A percentile compares a stretch with the other conserved stretches of the same genome.
Conservation (phyloP, 305 asterid species). For the Coffea humblotiana region DNA sequence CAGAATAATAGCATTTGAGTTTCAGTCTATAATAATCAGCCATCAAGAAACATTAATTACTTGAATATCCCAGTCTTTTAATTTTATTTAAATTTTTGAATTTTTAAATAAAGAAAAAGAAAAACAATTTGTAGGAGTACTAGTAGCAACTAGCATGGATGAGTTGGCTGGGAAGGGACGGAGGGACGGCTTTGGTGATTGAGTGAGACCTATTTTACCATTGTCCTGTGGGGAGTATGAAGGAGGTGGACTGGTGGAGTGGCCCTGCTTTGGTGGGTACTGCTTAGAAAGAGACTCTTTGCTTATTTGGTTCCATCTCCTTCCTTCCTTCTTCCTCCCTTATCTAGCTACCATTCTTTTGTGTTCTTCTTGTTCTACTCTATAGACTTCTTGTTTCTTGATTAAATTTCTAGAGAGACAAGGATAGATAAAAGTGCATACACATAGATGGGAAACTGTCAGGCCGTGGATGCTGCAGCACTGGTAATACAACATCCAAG, state of each 20-base stretch:
- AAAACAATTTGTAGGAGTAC: neutral
- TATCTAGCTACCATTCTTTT: conserved; percentile 29
- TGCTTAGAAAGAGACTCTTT: conserved; percentile 23
- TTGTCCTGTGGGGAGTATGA: neutral
- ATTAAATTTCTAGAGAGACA: neutral
- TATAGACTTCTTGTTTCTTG: too few relatives aligned
- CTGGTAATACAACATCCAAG: conserved; percentile 82
- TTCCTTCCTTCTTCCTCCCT: conserved; percentile 31
- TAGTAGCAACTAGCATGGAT: too few relatives aligned
- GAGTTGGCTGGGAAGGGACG: conserved; percentile 5
- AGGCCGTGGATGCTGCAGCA: conserved; percentile 95
- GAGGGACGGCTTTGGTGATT: conserved; percentile 19
- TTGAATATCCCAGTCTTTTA: too few relatives aligned
- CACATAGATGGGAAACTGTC: conserved; percentile 83
- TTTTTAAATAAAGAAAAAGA: neutral
- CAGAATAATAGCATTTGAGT: neutral
- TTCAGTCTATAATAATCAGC: neutral
- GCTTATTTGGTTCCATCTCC: conserved; percentile 15
- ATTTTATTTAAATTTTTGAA: neutral
- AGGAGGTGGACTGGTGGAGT: neutral
- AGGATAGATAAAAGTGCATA: neutral
- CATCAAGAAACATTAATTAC: neutral
- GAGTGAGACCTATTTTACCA: conserved; percentile 38
- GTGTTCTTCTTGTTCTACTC: conserved; percentile 13
- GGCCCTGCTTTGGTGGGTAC: conserved; percentile 22